Evolutionary conservation across 179 eudicot genomes (phyloP), one percentile per base, ranked within the genome.

Genomic region (Silene vulgaris): DNA sequence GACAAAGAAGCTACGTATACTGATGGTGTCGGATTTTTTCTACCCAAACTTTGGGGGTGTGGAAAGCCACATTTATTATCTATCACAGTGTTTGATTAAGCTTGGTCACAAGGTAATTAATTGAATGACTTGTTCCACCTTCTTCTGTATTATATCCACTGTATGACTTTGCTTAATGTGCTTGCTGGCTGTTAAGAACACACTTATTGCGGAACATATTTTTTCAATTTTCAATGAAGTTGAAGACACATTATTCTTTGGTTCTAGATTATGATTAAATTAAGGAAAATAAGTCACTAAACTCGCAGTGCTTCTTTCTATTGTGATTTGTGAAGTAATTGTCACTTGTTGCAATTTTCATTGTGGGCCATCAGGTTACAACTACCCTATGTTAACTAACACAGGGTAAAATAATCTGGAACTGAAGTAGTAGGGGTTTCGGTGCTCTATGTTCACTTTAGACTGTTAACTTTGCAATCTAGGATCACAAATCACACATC

Each of bases 31-130:
- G 0, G 97, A 94, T 80, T 94, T 94, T 79, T 94, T 89, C 87
- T 94, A 88, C 71, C 98, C 98, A 30, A 94, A 94, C 81, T 94
- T 94, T 67, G 98, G 97, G 29, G 98, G 97, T 20, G 98, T 94
- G 62, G 98, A 92, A 82, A 94, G 86, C 85, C 98, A 94, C 81
- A 92, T 92, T n/a, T 94, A 94, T 75, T 92, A 88, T 79, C 86
- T 94, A 21, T 92, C 98, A 0, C 98, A 90, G 29, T 94, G 98
- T 81, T 86, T 94, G 85, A 91, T 94, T 68, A 79, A 90, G 82
- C 91, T 89, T 69, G 98, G 98, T 80, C 98, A 94, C 84, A 94
- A 94, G 98, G 98, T 94, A 71, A 73, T 20, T 37, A 8, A 40
- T 7, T 30, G 8, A 12, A 16, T 62, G 17, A 52, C 59, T 20